These are phyloP conservation scores for Agaricus bisporus DNA, from an alignment of 768 basidiomycete genomes.

Conservation along the genomic window DNA sequence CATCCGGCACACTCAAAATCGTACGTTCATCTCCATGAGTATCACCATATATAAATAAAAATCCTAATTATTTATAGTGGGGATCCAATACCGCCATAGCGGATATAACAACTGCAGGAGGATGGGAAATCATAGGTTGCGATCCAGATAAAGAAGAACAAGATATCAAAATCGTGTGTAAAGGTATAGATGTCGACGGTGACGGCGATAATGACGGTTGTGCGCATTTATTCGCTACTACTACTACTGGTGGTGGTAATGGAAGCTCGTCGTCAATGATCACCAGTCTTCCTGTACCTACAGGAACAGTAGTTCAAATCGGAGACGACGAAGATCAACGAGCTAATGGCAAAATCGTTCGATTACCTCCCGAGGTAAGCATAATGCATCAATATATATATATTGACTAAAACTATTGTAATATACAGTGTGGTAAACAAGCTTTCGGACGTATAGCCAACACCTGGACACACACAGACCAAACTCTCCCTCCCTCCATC, in stretches of 20 bases:
- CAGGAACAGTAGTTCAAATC: neutral
- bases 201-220: slow-evolving; percentile 1
- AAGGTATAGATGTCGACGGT: slow-evolving; percentile 10
- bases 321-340: slow-evolving; percentile 11
- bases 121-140: slow-evolving; percentile 47
- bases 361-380: slow-evolving; percentile 45
- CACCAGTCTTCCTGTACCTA: too few species aligned
- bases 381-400: too few species aligned
- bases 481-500: slow-evolving; percentile 15
- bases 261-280: too few species aligned
- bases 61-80: slow-evolving; percentile 24
- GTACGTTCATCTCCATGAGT: too few species aligned
- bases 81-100: slow-evolving; percentile 29
- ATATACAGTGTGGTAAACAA: slow-evolving; percentile 16
- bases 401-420: too few species aligned
- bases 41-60: neutral
- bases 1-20: slow-evolving; percentile 35
- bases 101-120: slow-evolving; percentile 42
- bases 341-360: slow-evolving; percentile 35
- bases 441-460: slow-evolving; percentile 17
- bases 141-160: slow-evolving; percentile 31
- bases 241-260: too few species aligned
- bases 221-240: slow-evolving; percentile 7
- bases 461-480: slow-evolving; percentile 16
- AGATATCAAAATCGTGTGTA: slow-evolving; percentile 45